Percentiles rank a stretch among this genome's conserved stretches.
These are phyloP conservation scores for Aureoboletus auriporus DNA, from an alignment of 768 basidiomycete species.

Conservation along the genomic window DNA sequence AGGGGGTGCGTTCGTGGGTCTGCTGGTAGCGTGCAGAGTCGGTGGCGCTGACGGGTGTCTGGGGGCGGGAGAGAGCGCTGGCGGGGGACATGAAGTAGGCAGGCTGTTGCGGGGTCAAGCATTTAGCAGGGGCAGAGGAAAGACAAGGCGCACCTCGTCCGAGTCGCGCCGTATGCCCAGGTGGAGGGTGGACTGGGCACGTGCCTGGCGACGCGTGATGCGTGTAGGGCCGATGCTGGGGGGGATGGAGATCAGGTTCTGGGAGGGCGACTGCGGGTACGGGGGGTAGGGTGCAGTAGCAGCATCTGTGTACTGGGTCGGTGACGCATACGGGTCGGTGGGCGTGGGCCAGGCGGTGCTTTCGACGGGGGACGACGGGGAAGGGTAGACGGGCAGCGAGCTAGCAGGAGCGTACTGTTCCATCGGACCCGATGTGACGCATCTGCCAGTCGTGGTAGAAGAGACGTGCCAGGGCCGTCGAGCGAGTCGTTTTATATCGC, in stretches of 20 bases:
- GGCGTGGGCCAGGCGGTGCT: conserved; percentile 23
- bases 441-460: conserved; percentile 30
- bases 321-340: conserved; percentile 33
- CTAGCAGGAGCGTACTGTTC: conserved; percentile 28
- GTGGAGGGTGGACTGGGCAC: conserved; percentile 31
- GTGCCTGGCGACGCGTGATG: conserved; percentile 43
- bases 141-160: conserved; percentile 22
- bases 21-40: conserved; percentile 30
- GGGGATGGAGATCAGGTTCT: conserved; percentile 35
- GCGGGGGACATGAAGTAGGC: conserved; percentile 36
- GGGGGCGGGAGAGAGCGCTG: conserved; percentile 35
- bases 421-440: conserved; percentile 34
- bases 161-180: conserved; percentile 29
- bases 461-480: conserved; percentile 29
- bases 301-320: conserved; percentile 23
- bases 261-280: conserved; percentile 27
- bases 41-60: conserved; percentile 33
- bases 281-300: conserved; percentile 17
- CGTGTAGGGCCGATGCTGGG: conserved; percentile 53
- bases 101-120: conserved; percentile 19
- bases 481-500: conserved; percentile 28
- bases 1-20: conserved; percentile 30
- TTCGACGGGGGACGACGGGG: conserved; percentile 21
- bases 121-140: too few relatives aligned
- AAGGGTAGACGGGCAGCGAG: conserved; percentile 29